phyloP scores from a whole-genome alignment of 306 rosid species.

The Vicia sativa region DNA sequence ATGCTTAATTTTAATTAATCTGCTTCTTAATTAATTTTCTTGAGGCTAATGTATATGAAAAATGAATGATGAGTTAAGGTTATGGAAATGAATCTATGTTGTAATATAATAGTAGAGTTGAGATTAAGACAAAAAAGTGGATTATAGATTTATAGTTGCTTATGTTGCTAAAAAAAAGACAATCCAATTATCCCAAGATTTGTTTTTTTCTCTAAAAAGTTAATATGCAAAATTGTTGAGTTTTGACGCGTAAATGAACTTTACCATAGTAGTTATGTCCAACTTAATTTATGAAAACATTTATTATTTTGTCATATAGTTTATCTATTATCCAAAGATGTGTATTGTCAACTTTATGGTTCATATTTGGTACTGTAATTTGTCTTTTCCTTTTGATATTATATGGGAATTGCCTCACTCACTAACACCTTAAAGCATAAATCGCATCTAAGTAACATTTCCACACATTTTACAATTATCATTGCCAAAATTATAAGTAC shows the following conservation, averaged over 20 bases:
- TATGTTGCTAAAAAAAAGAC: not conserved
- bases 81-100: not conserved
- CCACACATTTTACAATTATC: no score
- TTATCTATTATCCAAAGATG: no score
- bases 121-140: conserved; percentile 30
- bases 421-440: no score
- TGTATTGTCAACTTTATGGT: not conserved
- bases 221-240: not conserved
- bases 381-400: not conserved
- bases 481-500: no score
- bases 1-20: conserved; percentile 32
- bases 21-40: conserved; percentile 6
- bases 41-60: not conserved
- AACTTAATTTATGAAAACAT: no score
- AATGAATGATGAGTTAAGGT: not conserved
- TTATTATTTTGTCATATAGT: no score
- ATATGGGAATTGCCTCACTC: not conserved
- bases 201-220: not conserved
- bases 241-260: not conserved
- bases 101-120: not conserved
- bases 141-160: not conserved
- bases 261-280: no score
- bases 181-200: not conserved
- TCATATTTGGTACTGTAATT: not conserved
- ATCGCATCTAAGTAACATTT: no score